Conservation (phyloP, 2,329 filamentous ascomycete genomes). For the Scopulariopsis brevicaulis region DNA sequence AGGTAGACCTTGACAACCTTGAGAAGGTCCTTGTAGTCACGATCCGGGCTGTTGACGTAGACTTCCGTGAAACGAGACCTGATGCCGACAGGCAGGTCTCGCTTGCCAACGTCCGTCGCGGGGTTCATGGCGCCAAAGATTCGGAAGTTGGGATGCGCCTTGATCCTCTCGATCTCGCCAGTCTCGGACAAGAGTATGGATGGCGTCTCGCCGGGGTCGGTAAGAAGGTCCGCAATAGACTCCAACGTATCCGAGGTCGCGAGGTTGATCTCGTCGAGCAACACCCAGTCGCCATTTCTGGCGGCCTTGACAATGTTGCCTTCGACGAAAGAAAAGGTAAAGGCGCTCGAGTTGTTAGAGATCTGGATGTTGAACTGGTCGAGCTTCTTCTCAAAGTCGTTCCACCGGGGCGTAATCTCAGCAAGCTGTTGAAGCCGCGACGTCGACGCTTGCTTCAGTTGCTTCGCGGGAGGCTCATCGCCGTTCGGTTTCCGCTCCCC, state of each 20-base stretch:
- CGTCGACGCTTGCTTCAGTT: constrained; percentile 19
- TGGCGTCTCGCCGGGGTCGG: constrained; percentile 58
- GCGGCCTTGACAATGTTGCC: constrained; percentile 95
- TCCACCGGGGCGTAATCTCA: constrained; percentile 59
- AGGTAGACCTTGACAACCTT: constrained; percentile 85
- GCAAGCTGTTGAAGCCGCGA: constrained; percentile 55
- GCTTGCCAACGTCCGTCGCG: constrained; percentile 92
- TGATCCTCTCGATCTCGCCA: constrained; percentile 80
- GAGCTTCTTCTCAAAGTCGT: constrained; percentile 62
- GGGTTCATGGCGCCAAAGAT: constrained; percentile 99
- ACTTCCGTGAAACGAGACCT: constrained; percentile 91
- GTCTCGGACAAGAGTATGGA: constrained; percentile 88
- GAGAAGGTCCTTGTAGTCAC: constrained; percentile 73
- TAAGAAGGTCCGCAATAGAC: constrained; percentile 80
- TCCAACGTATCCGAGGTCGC: constrained; percentile 92
- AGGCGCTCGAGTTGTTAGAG: constrained; percentile 57
- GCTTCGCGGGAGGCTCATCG: constrained; percentile 25
- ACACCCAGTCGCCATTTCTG: constrained; percentile 90
- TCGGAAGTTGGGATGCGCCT: constrained; percentile 84
- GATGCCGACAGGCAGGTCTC: constrained; percentile 80
- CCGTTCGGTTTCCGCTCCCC: constrained; percentile 43
- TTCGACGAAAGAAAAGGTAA: constrained; percentile 93
- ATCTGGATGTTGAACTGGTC: constrained; percentile 74
- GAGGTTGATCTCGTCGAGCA: constrained; percentile 94
- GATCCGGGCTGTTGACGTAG: constrained; percentile 85